A percentile compares a stretch with the other conserved stretches of the same genome.
Evolutionary conservation across 2,329 filamentous ascomycete species (phyloP).

Genomic region (Emmonsia crescens): DNA sequence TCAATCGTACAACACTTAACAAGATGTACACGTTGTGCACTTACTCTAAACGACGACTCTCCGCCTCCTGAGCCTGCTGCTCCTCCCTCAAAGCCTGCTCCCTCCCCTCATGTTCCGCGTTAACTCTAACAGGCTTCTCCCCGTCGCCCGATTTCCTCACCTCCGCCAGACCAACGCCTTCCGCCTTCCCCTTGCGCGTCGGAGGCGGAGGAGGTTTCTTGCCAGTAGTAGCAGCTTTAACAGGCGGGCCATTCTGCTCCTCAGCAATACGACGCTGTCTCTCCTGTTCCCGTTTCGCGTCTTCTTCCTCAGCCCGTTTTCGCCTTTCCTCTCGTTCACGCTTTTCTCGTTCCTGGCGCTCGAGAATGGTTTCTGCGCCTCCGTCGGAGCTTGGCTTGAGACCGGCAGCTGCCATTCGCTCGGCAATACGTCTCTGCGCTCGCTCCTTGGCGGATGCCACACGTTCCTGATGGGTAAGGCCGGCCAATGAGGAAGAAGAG

Average conservation of each 20-base stretch:
- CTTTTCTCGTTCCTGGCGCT: conserved; percentile 79
- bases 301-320: conserved; percentile 85
- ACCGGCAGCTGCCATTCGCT: conserved; percentile 83
- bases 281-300: conserved; percentile 77
- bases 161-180: conserved; percentile 47
- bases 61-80: conserved; percentile 63
- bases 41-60: conserved; percentile 72
- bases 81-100: conserved; percentile 53
- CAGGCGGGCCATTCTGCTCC: conserved; percentile 54
- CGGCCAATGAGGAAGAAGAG: conserved; percentile 63
- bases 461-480: conserved; percentile 84
- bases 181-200: conserved; percentile 56
- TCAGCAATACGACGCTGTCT: conserved; percentile 72
- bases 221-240: conserved; percentile 34
- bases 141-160: conserved; percentile 45
- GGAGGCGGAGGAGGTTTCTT: conserved; percentile 62
- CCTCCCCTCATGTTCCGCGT: conserved; percentile 50
- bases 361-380: conserved; percentile 63
- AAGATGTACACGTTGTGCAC: conserved; percentile 30
- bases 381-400: conserved; percentile 73
- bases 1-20: conserved; percentile 1
- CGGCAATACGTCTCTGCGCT: conserved; percentile 92
- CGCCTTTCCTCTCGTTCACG: conserved; percentile 79
- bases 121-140: conserved; percentile 46
- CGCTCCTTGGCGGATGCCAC: conserved; percentile 96